phyloP scores from a whole-genome alignment of 108 stramenopile species.

The Conticribra weissflogii region DNA sequence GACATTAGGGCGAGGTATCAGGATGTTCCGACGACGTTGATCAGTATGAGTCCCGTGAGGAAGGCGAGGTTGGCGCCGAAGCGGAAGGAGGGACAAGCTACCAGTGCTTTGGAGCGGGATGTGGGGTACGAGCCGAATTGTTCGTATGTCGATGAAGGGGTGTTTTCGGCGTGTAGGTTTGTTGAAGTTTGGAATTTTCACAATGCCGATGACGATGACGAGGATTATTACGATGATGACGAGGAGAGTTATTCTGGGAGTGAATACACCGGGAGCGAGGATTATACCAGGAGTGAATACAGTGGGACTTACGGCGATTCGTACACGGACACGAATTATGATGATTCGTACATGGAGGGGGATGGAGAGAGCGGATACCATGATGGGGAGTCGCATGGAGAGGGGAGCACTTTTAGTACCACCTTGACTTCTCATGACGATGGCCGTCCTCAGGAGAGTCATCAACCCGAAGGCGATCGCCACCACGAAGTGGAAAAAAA shows the following conservation, averaged over 20 bases:
- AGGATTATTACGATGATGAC: conserved; percentile 17
- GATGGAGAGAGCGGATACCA: background rate
- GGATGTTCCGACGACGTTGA: conserved; percentile 49
- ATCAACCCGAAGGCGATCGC: background rate
- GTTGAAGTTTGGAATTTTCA: conserved; percentile 57
- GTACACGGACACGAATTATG: background rate
- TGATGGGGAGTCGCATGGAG: too few relatives aligned
- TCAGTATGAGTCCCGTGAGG: conserved; percentile 44
- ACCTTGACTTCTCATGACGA: too few relatives aligned
- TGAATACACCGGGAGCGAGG: conserved; percentile 14
- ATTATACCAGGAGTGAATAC: conserved; percentile 8
- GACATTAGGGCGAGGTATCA: conserved; percentile 49
- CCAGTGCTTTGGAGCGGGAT: conserved; percentile 44
- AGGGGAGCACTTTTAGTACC: too few relatives aligned
- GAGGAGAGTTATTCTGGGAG: conserved; percentile 7
- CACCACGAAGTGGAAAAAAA: background rate
- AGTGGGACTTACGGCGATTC: background rate
- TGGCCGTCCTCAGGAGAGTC: background rate
- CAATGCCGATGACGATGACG: conserved; percentile 33
- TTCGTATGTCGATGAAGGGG: conserved; percentile 45
- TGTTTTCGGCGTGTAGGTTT: conserved; percentile 43
- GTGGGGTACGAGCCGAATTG: conserved; percentile 48
- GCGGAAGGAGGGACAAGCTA: conserved; percentile 23
- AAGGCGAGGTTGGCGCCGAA: conserved; percentile 38
- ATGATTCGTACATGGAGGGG: background rate